Conservation (phyloP, 805 yeast genomes). For the Sporopachydermia lactativora region DNA sequence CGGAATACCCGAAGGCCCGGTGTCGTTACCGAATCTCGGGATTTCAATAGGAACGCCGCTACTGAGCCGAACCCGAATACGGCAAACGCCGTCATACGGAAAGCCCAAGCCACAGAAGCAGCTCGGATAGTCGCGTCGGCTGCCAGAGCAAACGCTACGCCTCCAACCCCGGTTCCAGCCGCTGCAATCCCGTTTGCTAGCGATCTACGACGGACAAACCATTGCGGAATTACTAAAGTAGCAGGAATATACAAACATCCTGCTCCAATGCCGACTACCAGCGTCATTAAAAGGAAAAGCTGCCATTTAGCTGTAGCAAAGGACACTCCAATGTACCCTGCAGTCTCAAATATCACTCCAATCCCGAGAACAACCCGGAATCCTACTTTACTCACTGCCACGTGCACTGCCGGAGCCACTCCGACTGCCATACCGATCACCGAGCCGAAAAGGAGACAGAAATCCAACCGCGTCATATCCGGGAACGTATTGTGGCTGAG, state of each 20-base stretch:
- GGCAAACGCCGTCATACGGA: conserved; percentile 26
- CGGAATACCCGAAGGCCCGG: conserved; percentile 23
- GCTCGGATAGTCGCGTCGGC: conserved; percentile 20
- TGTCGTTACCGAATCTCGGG: conserved; percentile 20
- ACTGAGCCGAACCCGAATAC: conserved; percentile 15
- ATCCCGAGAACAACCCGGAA: conserved; percentile 18
- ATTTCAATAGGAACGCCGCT: conserved; percentile 27
- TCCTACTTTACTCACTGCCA: conserved; percentile 25
- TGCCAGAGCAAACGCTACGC: conserved; percentile 26
- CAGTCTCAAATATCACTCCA: not conserved
- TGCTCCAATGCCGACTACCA: conserved; percentile 19
- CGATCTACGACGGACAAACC: conserved; percentile 30
- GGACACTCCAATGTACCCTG: not conserved
- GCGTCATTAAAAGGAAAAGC: not conserved
- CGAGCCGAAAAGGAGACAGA: conserved; percentile 32
- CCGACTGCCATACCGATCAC: conserved; percentile 47
- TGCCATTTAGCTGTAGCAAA: not conserved
- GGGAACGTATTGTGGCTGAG: conserved; percentile 29
- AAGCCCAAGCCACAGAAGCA: conserved; percentile 20
- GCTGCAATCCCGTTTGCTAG: conserved; percentile 25
- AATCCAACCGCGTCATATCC: conserved; percentile 44
- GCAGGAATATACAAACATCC: conserved; percentile 27
- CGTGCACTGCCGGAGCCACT: conserved; percentile 48
- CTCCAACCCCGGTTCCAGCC: conserved; percentile 30
- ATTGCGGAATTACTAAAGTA: conserved; percentile 24